Conservation (phyloP, 805 yeast genomes). For the Kodamaea neixiangensis region DNA sequence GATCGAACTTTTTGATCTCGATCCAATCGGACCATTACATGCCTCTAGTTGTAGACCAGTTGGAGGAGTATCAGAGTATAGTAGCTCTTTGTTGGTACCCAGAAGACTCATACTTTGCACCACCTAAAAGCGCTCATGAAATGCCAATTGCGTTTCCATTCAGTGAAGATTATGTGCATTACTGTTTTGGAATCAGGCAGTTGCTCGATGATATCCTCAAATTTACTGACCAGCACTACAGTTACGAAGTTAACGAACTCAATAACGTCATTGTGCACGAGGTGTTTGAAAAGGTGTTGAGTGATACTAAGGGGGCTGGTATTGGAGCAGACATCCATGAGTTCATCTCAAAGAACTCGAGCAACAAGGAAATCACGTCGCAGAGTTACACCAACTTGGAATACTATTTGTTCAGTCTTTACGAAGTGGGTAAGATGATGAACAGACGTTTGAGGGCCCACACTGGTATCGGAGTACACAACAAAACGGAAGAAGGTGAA, state of each 20-base stretch:
- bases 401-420: constrained; percentile 75
- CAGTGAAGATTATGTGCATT: constrained; percentile 83
- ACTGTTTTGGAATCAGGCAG: constrained; percentile 72
- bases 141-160: constrained; percentile 71
- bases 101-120: constrained; percentile 48
- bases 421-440: constrained; percentile 58
- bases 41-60: constrained; percentile 73
- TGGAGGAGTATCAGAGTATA: constrained; percentile 60
- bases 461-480: constrained; percentile 42
- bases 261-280: constrained; percentile 60
- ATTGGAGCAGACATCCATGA: constrained; percentile 62
- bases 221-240: constrained; percentile 66
- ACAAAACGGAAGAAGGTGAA: constrained; percentile 40
- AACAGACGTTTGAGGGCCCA: constrained; percentile 37
- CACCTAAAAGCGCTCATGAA: constrained; percentile 48
- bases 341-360: constrained; percentile 59
- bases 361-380: constrained; percentile 85
- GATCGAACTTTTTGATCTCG: constrained; percentile 57
- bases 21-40: constrained; percentile 82
- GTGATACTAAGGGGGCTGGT: constrained; percentile 47
- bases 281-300: constrained; percentile 67
- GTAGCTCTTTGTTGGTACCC: constrained; percentile 70
- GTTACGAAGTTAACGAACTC: constrained; percentile 60
- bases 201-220: constrained; percentile 63
- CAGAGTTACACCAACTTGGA: constrained; percentile 89